A percentile compares a stretch with the other conserved stretches of the same genome.
These are phyloP conservation scores for Kodamaea laetipori DNA, from an alignment of 805 yeast species.

Conservation along the genomic window DNA sequence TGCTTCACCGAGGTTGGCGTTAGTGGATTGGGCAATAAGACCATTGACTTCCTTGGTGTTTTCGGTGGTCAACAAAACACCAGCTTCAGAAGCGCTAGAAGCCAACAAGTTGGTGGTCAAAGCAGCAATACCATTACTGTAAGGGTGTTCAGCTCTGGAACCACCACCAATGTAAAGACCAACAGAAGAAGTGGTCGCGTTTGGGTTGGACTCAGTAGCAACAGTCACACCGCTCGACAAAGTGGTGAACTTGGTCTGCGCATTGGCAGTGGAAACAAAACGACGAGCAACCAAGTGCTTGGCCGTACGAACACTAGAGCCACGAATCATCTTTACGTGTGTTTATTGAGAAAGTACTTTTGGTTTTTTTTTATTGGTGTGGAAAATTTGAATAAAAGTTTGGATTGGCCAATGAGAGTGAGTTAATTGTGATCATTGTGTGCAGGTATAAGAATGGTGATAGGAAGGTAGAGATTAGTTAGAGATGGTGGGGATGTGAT, in stretches of 20 bases:
- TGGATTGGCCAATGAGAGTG: constrained; percentile 22
- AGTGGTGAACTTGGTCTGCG: constrained; percentile 69
- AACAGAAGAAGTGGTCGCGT: constrained; percentile 57
- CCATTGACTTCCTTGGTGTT: constrained; percentile 67
- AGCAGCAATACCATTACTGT: constrained; percentile 80
- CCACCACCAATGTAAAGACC: constrained; percentile 79
- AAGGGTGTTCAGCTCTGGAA: constrained; percentile 75
- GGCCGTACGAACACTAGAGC: constrained; percentile 34
- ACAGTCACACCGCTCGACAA: constrained; percentile 73
- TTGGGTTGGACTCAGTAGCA: constrained; percentile 65
- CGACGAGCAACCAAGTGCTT: constrained; percentile 46
- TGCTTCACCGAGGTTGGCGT: constrained; percentile 55
- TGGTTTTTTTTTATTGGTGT: constrained; percentile 13
- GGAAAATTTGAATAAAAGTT: constrained; percentile 14
- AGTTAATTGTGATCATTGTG: constrained; percentile 20
- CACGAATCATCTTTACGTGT: constrained; percentile 40
- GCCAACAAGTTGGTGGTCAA: constrained; percentile 56
- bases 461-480: neutral
- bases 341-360: constrained; percentile 11
- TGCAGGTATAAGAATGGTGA: too few relatives aligned
- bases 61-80: constrained; percentile 56
- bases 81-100: constrained; percentile 43
- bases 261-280: constrained; percentile 56
- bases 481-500: neutral
- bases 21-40: constrained; percentile 56